Conservation (phyloP, 352 stramenopile genomes). For the Phytopythium boreale region DNA sequence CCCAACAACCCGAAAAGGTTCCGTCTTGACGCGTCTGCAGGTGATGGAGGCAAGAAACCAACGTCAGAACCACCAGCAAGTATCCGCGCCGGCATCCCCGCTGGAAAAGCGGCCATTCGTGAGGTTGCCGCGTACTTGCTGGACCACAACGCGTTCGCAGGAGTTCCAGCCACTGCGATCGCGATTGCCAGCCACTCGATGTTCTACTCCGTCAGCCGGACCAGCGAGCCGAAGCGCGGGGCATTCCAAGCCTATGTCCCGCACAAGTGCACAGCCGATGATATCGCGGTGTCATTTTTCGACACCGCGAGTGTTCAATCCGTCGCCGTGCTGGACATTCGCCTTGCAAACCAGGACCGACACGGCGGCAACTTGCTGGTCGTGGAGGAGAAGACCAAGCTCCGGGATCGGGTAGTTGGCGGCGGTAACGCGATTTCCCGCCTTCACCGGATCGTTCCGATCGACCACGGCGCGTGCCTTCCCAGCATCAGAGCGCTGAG, state of each 20-base stretch:
- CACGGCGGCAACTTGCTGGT: conserved; percentile 79
- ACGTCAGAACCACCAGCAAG: conserved; percentile 2
- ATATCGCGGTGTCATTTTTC: conserved; percentile 47
- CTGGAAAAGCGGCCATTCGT: conserved; percentile 43
- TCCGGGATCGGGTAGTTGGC: background rate
- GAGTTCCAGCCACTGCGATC: conserved; percentile 46
- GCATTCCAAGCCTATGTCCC: conserved; percentile 59
- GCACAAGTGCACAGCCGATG: conserved; percentile 61
- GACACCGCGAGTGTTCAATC: conserved; percentile 51
- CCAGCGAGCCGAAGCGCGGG: conserved; percentile 16
- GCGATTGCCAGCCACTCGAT: conserved; percentile 29
- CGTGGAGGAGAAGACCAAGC: conserved; percentile 5
- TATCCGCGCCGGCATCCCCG: conserved; percentile 46
- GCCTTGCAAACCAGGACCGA: conserved; percentile 78
- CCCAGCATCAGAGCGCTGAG: conserved; percentile 37
- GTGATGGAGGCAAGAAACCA: background rate
- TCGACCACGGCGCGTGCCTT: conserved; percentile 77
- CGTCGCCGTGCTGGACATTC: conserved; percentile 75
- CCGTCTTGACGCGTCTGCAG: background rate
- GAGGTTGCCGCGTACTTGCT: conserved; percentile 58
- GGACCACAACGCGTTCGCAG: conserved; percentile 38
- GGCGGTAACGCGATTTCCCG: background rate
- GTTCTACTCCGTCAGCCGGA: conserved; percentile 26
- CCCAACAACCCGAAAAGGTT: conserved; percentile 59
- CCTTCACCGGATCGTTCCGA: conserved; percentile 42